These are phyloP conservation scores for Antarctomyces pellizariae DNA, from an alignment of 495 filamentous ascomycete species.

Conservation along the genomic window DNA sequence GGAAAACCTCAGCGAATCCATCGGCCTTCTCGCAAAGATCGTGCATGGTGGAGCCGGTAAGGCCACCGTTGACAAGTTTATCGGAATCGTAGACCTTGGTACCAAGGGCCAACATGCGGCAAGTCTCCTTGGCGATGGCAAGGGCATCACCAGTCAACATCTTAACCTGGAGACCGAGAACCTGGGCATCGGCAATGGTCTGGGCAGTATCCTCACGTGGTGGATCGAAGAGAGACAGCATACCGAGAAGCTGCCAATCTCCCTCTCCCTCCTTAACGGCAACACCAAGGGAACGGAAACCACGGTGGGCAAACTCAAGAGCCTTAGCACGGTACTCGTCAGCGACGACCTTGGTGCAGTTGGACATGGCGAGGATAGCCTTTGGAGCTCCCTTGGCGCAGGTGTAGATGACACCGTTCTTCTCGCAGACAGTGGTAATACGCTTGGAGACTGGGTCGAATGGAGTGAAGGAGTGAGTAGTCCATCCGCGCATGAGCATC, in stretches of 20 bases:
- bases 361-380: constrained; percentile 40
- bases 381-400: constrained; percentile 57
- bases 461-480: constrained; percentile 51
- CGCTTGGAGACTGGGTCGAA: constrained; percentile 64
- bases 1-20: constrained; percentile 56
- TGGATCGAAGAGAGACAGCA: constrained; percentile 61
- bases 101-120: constrained; percentile 55
- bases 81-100: constrained; percentile 64
- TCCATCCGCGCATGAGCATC: constrained; percentile 41
- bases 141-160: constrained; percentile 65
- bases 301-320: constrained; percentile 50
- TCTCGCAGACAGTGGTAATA: constrained; percentile 41
- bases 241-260: constrained; percentile 45
- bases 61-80: constrained; percentile 50
- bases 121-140: constrained; percentile 59
- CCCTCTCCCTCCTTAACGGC: constrained; percentile 43
- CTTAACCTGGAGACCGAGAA: constrained; percentile 54
- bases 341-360: constrained; percentile 39
- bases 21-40: constrained; percentile 55
- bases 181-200: constrained; percentile 54
- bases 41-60: constrained; percentile 47
- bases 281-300: constrained; percentile 64
- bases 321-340: constrained; percentile 45
- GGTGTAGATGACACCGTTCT: constrained; percentile 41
- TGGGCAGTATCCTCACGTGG: constrained; percentile 57